A percentile compares a stretch with the other conserved stretches of the same genome.
phyloP scores from a whole-genome alignment of 2,329 filamentous ascomycete species.

The Exutisphaerella laricina region DNA sequence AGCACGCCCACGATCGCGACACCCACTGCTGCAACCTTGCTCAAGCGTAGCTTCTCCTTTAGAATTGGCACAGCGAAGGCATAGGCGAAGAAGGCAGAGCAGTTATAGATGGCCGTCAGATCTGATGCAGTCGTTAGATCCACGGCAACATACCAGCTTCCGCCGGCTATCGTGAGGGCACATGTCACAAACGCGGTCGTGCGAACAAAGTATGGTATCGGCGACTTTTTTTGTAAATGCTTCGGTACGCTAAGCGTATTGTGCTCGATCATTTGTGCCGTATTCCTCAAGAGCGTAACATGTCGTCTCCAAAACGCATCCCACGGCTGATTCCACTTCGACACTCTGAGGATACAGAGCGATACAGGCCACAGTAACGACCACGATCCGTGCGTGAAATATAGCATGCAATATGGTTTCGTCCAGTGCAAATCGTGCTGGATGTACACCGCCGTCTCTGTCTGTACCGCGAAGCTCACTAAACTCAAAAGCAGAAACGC shows the following conservation, averaged over 20 bases:
- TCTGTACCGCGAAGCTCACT: constrained; percentile 86
- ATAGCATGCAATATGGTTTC: constrained; percentile 99
- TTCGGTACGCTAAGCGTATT: constrained; percentile 63
- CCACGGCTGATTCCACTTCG: constrained; percentile 76
- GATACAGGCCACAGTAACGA: constrained; percentile 80
- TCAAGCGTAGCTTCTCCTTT: constrained; percentile 72
- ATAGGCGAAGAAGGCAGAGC: constrained; percentile 97
- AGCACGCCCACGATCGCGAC: constrained; percentile 87
- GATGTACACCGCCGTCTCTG: constrained; percentile 91
- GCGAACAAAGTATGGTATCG: constrained; percentile 67
- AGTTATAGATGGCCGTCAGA: constrained; percentile 98
- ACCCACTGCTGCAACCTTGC: constrained; percentile 80
- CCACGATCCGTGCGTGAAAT: constrained; percentile 95
- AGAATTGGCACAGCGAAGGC: constrained; percentile 90
- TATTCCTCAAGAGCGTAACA: constrained; percentile 56
- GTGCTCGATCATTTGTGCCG: constrained; percentile 78
- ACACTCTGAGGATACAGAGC: constrained; percentile 70
- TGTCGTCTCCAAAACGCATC: constrained; percentile 76
- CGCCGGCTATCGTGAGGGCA: constrained; percentile 80
- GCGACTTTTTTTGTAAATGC: constrained; percentile 44
- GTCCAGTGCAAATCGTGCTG: constrained; percentile 93
- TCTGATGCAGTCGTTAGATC: constrained; percentile 89
- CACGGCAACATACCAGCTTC: constrained; percentile 94
- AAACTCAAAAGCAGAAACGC: constrained; percentile 79
- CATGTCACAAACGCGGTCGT: constrained; percentile 78